Base-by-base conservation (phyloP, 2,329 filamentous ascomycete species). In the Monascus ruber region DNA sequence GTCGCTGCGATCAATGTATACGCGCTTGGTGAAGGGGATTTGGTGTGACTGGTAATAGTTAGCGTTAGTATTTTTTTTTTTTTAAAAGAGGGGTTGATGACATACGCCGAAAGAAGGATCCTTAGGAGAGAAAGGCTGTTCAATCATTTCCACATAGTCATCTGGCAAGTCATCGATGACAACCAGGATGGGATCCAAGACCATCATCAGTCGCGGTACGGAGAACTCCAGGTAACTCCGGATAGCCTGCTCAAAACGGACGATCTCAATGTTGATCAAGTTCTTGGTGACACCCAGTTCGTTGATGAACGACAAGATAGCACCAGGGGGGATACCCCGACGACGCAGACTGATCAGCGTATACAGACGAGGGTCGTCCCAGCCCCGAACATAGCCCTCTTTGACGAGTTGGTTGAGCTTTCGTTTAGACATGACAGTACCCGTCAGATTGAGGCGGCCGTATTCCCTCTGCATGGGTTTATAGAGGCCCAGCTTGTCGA, bases 401-500 rank as follows among this genome's bases (percentile, higher is more conserved):
- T 81, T 74, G 2, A 95, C 85, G 4, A 95, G 68, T 63, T 83
- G 81, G 46, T 79, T 75, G 44, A 95, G 82, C 54, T 84, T 81
- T 41, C 89, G 76, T 69, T 96, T 95, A 28, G 82, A 88, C 44
- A 94, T 73, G 39, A 95, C 81, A 0, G 88, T 94, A 10, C 88
- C 87, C 6, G 77, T 80, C 27, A 95, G 74, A 48, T 84, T 93
- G 27, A 89, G 69, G 45, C 83, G 77, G 39, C 81, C 79, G 46
- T 79, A 93, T 65, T 94, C 88, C 59, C 89, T 73, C 72, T 96
- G 89, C 85, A 94, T 94, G 1, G 89, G 87, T 54, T 86, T 76
- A 62, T 93, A 94, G 41, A 93, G 79, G 29, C 79, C 85, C 9
- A 94, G 71, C 7, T 77, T 75, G 62, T 86, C 79, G 60, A 91